Base-by-base conservation (phyloP, 148 eudicot genomes). In the Amaranthus palmeri region DNA sequence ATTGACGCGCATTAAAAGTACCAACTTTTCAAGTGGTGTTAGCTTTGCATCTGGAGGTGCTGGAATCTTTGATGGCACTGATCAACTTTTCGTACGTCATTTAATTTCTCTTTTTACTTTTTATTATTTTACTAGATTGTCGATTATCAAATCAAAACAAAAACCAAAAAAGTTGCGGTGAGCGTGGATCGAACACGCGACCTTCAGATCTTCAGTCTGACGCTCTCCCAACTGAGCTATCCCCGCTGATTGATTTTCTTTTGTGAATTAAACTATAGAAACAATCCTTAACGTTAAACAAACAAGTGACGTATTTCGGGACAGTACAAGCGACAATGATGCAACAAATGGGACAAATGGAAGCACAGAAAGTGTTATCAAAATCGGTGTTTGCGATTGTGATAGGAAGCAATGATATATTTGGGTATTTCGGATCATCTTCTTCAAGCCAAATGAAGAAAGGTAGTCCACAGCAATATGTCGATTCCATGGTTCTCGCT, bases 181-280 rank as follows among this genome's bases (percentile, higher is more conserved):
- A 89, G 80, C 90, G 90, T 92, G 95, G 97, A 89, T 92, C 90
- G 92, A 92, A 92, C 92, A 92, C 92, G 89, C 79, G 90, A 89
- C 92, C 82, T 82, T 80, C 83, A 82, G 83, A 82, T 82, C 83
- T 80, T 81, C 81, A 73, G 78, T 74, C 86, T 83, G 86, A 83
- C 83, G 86, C 86, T 83, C 86, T 83, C 86, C 81, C 86, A 79
- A 79, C 81, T 79, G 81, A 79, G 78, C 81, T 79, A 74, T 79
- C 82, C 65, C 71, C 71, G 71, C 77, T 57, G 10, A 14, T 25
- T 67, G 7, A 52, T 25, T 0, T 25, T 25, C n/a, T 25, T 25
- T 25, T 25, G 2, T 25, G 36, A 25, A 25, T 25, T 1, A 25
- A 25, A 25, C 2, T 13, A 4, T 76, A 88, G 91, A 74, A 60